Base-by-base conservation (phyloP, 2,329 filamentous ascomycete species). In the Gliomastix tumulicola region DNA sequence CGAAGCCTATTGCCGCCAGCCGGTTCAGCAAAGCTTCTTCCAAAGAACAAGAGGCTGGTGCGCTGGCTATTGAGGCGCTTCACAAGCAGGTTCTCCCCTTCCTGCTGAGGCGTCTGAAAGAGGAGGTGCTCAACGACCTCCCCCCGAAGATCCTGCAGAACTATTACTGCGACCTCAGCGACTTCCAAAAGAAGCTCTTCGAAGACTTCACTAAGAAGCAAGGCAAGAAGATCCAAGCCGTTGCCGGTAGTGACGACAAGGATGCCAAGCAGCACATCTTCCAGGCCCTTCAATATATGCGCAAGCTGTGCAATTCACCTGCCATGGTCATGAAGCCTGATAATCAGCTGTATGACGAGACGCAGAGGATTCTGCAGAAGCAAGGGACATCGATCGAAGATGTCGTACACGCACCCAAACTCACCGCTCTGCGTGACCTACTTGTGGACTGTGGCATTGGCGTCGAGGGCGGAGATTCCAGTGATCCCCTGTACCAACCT, bases 381-480 rank as follows among this genome's bases (percentile, higher is more conserved):
- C 82, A 89, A 54, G 82, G 85, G 40, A 90, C 88, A 1, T 84
- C 76, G 37, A 74, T 98, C 44, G 84, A 88, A 36, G 92, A 98
- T 55, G 76, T 87, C 2, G 69, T 74, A 7, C 94, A 98, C 57
- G 92, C 92, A 16, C 92, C 92, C 5, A 98, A 98, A 60, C 76
- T 98, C 34, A 84, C 79, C 7, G 92, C 94, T 3, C 71, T 98
- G 23, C 82, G 86, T 40, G 94, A 98, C 55, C 69, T 98, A 13
- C 69, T 98, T n/a, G 78, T 97, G n/a, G 94, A 98, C 63, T 98
- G 92, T 52, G 94, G 94, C 39, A 98, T 98, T 51, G 92, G 92
- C 21, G 74, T 84, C 27, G 81, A 88, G 43, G 75, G 77, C 13
- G 65, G 65, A n/a, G 74, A 76, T 35, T 74, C 66, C 36, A 75